Conservation (phyloP, 2,329 filamentous ascomycete genomes). For the Penicillium occitanis region DNA sequence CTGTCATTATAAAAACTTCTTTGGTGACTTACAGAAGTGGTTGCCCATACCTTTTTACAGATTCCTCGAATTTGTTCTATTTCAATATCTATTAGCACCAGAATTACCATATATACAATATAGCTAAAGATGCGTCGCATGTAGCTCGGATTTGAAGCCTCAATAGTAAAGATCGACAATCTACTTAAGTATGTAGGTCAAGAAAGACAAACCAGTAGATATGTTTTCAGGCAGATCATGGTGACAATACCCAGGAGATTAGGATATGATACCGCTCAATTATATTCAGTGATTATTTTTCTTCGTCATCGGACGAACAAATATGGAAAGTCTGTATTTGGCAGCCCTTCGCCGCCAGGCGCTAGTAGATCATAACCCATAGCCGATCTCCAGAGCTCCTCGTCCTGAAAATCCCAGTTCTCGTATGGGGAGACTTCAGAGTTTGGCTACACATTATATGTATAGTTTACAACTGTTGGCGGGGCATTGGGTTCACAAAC, state of each 20-base stretch:
- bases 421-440: constrained; percentile 9
- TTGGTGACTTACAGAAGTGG: no score
- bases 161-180: not conserved
- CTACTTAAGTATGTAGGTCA: not conserved
- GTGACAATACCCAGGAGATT: no score
- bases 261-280: not conserved
- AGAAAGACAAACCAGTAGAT: not conserved
- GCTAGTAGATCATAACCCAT: constrained; percentile 13
- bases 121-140: not conserved
- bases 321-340: constrained; percentile 3
- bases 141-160: not conserved
- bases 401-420: constrained; percentile 18
- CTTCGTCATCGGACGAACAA: not conserved
- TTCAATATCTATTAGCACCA: not conserved
- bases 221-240: no score
- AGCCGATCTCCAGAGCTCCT: constrained; percentile 10
- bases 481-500: not conserved
- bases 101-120: not conserved
- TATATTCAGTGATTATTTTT: not conserved
- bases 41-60: not conserved
- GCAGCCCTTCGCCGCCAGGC: not conserved
- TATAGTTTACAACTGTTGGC: not conserved
- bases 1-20: no score
- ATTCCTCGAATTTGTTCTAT: not conserved
- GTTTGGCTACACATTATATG: not conserved